Base-by-base conservation (phyloP, 106 monocot species). In the Allium cepa region DNA sequence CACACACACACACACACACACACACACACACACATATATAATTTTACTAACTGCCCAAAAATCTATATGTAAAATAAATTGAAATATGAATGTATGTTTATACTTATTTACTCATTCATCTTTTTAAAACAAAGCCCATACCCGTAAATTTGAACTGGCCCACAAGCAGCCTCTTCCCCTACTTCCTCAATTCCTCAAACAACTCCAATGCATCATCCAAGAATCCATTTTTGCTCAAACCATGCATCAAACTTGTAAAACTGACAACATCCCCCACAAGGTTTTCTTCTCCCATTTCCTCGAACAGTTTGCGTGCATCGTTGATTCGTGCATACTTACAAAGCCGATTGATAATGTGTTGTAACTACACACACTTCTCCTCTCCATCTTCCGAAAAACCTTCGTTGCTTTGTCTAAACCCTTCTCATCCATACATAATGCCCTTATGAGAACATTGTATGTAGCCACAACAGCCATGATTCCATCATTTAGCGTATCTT, bases 391-490 rank as follows among this genome's bases (percentile, higher is more conserved):
- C 11, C 68, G 77, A 55, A 92, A 87, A 56, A 89, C 67, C 13
- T 78, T 62, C 5, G 83, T 3, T 0, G 88, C 96, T 26, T 69
- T 13, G 11, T 82, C 82, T 0, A 91, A 13, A 13, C 72, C 69
- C 16, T 72, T 66, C 22, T 52, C 72, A 49, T 65, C 58, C 55
- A 53, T 64, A 78, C 88, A 92, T 9, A 88, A 78, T 10, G 86
- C 92, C 26, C 86, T 89, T 66, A 92, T 56, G 71, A 92, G 79
- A 55, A 92, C 88, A 56, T 97, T 97, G 74, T 80, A 83, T 0
- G 84, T 71, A 36, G 92, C 73, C 16, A 75, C 51, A 1, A 75
- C 82, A 22, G 75, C 80, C 3, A 66, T 45, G 16, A 92, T 10
- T 15, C 80, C 78, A 15, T 60, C 48, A 10, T 67, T 53, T 26